Percentiles rank a stretch among this genome's conserved stretches.
These are phyloP conservation scores for Nicotiana knightiana DNA, from an alignment of 257 asterid species.

Conservation along the genomic window DNA sequence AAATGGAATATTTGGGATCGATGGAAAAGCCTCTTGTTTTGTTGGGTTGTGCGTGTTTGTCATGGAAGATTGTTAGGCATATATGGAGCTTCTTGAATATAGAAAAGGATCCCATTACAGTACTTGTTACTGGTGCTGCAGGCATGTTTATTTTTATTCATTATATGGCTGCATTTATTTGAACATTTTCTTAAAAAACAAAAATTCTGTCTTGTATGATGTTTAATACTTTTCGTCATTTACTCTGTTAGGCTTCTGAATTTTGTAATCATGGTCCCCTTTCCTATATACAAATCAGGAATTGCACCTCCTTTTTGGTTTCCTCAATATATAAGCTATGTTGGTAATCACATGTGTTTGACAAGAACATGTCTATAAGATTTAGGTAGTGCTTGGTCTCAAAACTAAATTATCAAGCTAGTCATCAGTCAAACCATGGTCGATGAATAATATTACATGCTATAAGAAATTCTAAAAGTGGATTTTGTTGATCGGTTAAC, in stretches of 20 bases:
- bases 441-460: neutral
- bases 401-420: neutral
- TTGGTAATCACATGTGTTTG: neutral
- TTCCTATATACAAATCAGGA: too few species aligned
- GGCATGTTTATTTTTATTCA: slow-evolving; percentile 34
- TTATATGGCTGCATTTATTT: neutral
- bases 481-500: neutral
- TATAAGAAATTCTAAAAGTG: neutral
- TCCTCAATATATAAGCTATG: too few species aligned
- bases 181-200: neutral
- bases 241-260: too few species aligned
- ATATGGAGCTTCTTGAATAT: slow-evolving; percentile 42
- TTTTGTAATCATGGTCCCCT: too few species aligned
- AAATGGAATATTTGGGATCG: slow-evolving; percentile 39
- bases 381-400: neutral
- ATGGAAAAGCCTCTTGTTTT: slow-evolving; percentile 54
- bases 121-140: slow-evolving; percentile 86
- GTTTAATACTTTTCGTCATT: too few species aligned
- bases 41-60: slow-evolving; percentile 47
- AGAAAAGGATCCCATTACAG: slow-evolving; percentile 51
- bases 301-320: too few species aligned
- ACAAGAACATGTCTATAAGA: neutral
- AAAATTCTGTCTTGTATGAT: neutral
- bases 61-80: slow-evolving; percentile 58
- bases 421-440: neutral